Evolutionary conservation across 129 eudicot genomes (phyloP).

Genomic region (Tagetes patula): DNA sequence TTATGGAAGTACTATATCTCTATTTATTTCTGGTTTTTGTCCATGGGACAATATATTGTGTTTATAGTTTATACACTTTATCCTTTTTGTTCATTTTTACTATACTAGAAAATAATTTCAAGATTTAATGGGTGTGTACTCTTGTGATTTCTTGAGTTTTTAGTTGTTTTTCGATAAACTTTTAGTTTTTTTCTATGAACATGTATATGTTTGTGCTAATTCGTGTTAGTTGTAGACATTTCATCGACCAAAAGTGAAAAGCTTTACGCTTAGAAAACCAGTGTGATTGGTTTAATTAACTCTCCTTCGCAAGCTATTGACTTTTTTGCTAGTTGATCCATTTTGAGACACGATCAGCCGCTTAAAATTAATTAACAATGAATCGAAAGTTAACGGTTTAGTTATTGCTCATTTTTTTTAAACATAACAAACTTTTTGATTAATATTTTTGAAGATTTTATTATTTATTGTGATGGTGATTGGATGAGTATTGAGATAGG

Average conservation of each 20-base stretch:
- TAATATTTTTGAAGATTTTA: background rate
- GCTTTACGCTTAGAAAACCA: background rate
- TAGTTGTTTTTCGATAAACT: background rate
- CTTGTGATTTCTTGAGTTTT: background rate
- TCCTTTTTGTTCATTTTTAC: conserved; percentile 18
- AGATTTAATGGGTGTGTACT: background rate
- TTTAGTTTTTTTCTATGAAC: background rate
- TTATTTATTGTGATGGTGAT: background rate
- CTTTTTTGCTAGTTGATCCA: background rate
- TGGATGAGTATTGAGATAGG: too few species aligned
- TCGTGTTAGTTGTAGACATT: background rate
- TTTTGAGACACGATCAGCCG: background rate
- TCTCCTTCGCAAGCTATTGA: background rate
- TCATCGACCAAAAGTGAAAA: background rate
- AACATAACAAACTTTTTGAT: background rate
- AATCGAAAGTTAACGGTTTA: background rate
- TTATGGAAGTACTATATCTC: conserved; percentile 5
- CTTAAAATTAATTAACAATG: background rate
- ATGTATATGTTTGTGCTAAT: background rate
- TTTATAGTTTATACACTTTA: background rate
- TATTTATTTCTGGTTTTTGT: conserved; percentile 18
- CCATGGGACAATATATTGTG: conserved; percentile 28
- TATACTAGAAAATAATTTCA: background rate
- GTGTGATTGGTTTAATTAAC: background rate
- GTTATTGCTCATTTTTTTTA: background rate